Evolutionary conservation across 345 rosid species (phyloP).

Genomic region (Firmiana major): DNA sequence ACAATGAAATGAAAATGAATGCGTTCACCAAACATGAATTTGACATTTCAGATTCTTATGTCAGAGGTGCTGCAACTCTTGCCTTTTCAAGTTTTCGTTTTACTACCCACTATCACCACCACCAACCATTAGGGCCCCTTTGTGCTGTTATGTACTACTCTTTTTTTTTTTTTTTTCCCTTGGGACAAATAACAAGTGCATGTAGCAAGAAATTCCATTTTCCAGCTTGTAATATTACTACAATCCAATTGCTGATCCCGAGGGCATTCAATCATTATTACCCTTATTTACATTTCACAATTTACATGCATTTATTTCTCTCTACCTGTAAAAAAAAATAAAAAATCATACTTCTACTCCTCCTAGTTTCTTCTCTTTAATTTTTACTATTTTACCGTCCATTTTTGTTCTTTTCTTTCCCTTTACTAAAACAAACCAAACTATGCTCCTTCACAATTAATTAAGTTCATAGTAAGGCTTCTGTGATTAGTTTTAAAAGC

Average conservation of each 20-base stretch:
- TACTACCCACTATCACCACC: not conserved
- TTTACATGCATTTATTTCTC: not conserved
- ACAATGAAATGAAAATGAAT: conserved; percentile 31
- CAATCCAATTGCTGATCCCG: conserved; percentile 28
- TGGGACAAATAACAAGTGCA: not conserved
- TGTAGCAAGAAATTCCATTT: not conserved
- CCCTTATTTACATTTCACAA: not conserved
- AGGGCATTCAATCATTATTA: conserved; percentile 27
- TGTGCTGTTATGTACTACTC: not conserved
- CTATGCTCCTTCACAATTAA: not conserved
- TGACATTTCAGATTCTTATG: conserved; percentile 76
- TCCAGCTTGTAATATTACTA: conserved; percentile 33
- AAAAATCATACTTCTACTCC: not conserved
- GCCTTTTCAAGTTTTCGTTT: not conserved
- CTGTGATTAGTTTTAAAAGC: not conserved
- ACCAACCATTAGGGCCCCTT: not conserved
- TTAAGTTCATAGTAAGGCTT: no score
- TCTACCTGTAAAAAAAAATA: not conserved
- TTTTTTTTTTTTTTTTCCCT: no score
- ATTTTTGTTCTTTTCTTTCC: not conserved
- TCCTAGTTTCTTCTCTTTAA: not conserved
- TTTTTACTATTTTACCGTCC: not conserved
- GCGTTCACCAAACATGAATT: conserved; percentile 37
- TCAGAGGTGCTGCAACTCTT: conserved; percentile 27
- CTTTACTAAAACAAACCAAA: not conserved